Evolutionary conservation across 148 eudicot species (phyloP).

Genomic region (Hydrangea macrophylla): DNA sequence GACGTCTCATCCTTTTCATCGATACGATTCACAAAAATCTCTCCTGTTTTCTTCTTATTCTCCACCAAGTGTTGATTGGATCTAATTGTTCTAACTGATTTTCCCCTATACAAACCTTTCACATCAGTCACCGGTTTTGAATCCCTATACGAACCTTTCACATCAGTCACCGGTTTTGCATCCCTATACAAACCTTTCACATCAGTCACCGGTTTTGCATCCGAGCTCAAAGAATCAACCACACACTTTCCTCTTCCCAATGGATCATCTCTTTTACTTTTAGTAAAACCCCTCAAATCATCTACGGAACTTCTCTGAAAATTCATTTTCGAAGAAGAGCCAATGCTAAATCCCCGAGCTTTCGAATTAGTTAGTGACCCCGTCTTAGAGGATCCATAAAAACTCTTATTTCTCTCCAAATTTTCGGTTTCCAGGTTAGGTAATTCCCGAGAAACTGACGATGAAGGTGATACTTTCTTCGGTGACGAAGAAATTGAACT

Average conservation of each 20-base stretch:
- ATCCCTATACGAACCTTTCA: constrained; percentile 41
- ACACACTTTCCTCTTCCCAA: constrained; percentile 32
- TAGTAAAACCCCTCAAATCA: constrained; percentile 26
- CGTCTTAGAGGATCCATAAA: constrained; percentile 15
- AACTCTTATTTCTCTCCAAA: constrained; percentile 14
- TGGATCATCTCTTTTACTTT: constrained; percentile 25
- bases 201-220: constrained; percentile 35
- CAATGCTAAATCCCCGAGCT: constrained; percentile 40
- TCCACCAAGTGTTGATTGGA: constrained; percentile 30
- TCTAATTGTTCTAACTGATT: constrained; percentile 79
- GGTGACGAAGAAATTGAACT: constrained; percentile 21
- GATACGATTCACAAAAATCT: constrained; percentile 4
- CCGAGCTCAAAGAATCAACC: constrained; percentile 33
- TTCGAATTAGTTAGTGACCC: constrained; percentile 24
- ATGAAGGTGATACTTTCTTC: constrained; percentile 13
- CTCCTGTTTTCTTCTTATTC: constrained; percentile 13
- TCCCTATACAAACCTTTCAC: constrained; percentile 43
- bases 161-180: constrained; percentile 3
- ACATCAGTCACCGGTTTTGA: constrained; percentile 10
- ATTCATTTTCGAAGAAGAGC: constrained; percentile 35
- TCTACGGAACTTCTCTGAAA: constrained; percentile 5
- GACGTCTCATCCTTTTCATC: constrained; percentile 25
- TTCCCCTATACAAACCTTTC: constrained; percentile 52
- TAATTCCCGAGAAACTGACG: constrained; percentile 13
- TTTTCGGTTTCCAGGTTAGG: constrained; percentile 30